Percentiles rank a stretch among this genome's conserved stretches.
These are phyloP conservation scores for Cynara cardunculus DNA, from an alignment of 129 eudicot genomes.

Conservation along the genomic window DNA sequence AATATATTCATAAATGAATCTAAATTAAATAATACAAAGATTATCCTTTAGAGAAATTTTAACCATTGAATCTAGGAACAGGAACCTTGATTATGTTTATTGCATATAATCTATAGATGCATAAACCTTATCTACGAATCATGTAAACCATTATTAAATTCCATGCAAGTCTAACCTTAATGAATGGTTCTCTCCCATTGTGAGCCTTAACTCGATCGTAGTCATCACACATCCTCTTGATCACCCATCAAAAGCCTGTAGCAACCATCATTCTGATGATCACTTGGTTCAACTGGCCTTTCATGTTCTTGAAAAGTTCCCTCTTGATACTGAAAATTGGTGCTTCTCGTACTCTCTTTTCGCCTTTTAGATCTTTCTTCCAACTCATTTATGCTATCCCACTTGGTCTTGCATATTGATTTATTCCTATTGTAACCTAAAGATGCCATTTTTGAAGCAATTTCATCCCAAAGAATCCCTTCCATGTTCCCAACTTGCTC, in stretches of 20 bases:
- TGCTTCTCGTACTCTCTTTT: constrained; percentile 48
- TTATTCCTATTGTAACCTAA: constrained; percentile 59
- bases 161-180: not conserved
- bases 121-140: not conserved
- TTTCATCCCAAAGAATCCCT: constrained; percentile 69
- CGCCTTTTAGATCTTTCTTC: constrained; percentile 41
- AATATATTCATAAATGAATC: too few species aligned
- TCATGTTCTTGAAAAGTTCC: constrained; percentile 24
- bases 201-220: constrained; percentile 50
- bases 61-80: not conserved
- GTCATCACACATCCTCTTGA: constrained; percentile 44
- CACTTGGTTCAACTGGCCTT: constrained; percentile 31
- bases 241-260: constrained; percentile 74
- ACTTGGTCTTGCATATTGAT: constrained; percentile 55
- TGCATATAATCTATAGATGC: not conserved
- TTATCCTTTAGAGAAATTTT: not conserved
- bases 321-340: constrained; percentile 25
- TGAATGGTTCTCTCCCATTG: constrained; percentile 38
- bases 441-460: constrained; percentile 59
- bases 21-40: not conserved
- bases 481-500: constrained; percentile 42
- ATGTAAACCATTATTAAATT: not conserved
- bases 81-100: not conserved
- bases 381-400: constrained; percentile 61
- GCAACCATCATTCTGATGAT: constrained; percentile 47